Conservation (phyloP, 495 filamentous ascomycete genomes). For the Neurospora pannonica region DNA sequence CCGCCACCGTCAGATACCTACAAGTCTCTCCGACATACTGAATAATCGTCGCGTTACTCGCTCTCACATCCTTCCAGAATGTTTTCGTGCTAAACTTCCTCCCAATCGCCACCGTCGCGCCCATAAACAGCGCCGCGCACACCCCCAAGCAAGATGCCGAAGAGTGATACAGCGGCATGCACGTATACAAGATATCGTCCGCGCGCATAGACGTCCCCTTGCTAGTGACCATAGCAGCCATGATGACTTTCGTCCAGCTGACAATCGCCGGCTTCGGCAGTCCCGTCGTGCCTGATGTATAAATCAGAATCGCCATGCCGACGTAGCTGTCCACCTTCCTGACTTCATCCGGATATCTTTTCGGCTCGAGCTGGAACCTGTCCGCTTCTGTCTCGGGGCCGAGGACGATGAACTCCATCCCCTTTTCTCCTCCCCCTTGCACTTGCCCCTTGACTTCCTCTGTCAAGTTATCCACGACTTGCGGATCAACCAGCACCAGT, state of each 20-base stretch:
- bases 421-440: background rate
- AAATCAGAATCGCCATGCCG: conserved; percentile 69
- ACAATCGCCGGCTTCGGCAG: conserved; percentile 85
- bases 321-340: conserved; percentile 42
- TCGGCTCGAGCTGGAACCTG: conserved; percentile 38
- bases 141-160: conserved; percentile 67
- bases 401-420: conserved; percentile 51
- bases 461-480: conserved; percentile 39
- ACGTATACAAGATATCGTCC: conserved; percentile 72
- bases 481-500: conserved; percentile 71
- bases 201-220: conserved; percentile 44
- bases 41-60: conserved; percentile 64
- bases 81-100: conserved; percentile 71
- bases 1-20: conserved; percentile 72
- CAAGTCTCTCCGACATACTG: conserved; percentile 96
- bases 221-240: conserved; percentile 42
- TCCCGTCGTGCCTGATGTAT: conserved; percentile 82
- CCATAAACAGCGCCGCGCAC: conserved; percentile 41
- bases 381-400: conserved; percentile 50
- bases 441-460: conserved; percentile 32
- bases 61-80: conserved; percentile 73
- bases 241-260: conserved; percentile 58
- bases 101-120: conserved; percentile 61
- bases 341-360: conserved; percentile 51
- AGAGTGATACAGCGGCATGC: conserved; percentile 91